phyloP scores from a whole-genome alignment of 148 eudicot genomes.

The Amaranthus cruentus region DNA sequence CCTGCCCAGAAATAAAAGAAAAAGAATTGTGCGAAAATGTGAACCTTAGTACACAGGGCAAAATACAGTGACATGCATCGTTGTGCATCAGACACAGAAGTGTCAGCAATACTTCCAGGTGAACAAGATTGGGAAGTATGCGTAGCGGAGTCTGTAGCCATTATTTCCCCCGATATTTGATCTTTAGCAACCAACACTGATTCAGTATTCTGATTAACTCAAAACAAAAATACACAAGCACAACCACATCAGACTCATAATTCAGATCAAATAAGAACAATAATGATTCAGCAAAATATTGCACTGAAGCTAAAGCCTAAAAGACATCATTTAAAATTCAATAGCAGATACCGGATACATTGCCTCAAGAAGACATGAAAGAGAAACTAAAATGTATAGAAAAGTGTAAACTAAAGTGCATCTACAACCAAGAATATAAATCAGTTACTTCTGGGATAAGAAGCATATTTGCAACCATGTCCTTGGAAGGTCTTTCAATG shows the following conservation, averaged over 20 bases:
- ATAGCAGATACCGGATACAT: neutral
- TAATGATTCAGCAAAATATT: neutral
- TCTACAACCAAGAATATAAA: neutral
- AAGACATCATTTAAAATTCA: neutral
- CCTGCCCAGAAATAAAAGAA: neutral
- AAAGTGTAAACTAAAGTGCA: neutral
- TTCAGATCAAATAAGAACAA: neutral
- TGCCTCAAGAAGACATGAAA: neutral
- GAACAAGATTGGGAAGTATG: constrained; percentile 33
- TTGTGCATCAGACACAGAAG: constrained; percentile 58
- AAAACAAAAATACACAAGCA: neutral
- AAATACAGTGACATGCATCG: constrained; percentile 91
- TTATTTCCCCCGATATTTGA: constrained; percentile 30
- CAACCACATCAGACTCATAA: constrained; percentile 1
- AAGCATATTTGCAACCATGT: neutral
- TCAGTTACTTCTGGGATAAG: neutral
- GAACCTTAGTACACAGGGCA: constrained; percentile 96
- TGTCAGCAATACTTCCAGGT: constrained; percentile 39
- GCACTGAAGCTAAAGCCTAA: neutral
- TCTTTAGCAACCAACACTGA: constrained; percentile 34
- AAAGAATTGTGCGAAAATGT: neutral
- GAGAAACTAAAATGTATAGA: neutral
- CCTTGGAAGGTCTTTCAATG: neutral
- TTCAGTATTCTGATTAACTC: constrained; percentile 46
- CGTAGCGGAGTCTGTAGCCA: constrained; percentile 36